A percentile compares a stretch with the other conserved stretches of the same genome.
phyloP scores from a whole-genome alignment of 2,329 filamentous ascomycete genomes.

The Fulvia fulva region DNA sequence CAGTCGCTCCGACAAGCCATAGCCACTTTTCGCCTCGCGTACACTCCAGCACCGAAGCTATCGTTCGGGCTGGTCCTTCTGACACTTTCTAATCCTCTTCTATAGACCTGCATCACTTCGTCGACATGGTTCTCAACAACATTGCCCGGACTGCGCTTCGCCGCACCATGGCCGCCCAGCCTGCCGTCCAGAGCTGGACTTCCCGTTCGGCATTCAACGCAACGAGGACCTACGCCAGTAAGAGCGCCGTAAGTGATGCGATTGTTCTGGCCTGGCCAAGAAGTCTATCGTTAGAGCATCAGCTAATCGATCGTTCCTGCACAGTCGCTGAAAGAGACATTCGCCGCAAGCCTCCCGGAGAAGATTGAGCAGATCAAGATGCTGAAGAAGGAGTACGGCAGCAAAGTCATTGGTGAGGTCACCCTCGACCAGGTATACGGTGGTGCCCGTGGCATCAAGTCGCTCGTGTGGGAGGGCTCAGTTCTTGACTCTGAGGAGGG shows the following conservation, averaged over 20 bases:
- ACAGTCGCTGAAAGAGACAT: conserved; percentile 96
- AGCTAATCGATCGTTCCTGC: conserved; percentile 12
- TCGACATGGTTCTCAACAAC: conserved; percentile 32
- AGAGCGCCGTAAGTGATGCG: conserved; percentile 66
- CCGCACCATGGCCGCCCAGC: conserved; percentile 64
- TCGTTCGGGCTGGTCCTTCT: conserved; percentile 6
- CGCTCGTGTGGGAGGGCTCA: conserved; percentile 96
- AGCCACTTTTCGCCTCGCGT: neutral
- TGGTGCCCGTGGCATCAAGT: conserved; percentile 98
- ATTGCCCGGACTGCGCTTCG: conserved; percentile 68
- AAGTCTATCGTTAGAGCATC: neutral
- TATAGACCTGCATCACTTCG: conserved; percentile 8
- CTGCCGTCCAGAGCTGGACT: conserved; percentile 54
- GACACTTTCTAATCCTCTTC: conserved; percentile 18
- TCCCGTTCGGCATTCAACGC: conserved; percentile 67
- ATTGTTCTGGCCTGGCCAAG: neutral
- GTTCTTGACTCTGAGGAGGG: conserved; percentile 98
- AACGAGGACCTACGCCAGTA: conserved; percentile 86
- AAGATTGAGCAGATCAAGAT: conserved; percentile 99
- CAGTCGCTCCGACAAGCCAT: neutral
- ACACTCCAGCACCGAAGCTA: neutral
- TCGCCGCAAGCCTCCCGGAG: conserved; percentile 89
- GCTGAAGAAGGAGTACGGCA: conserved; percentile 93
- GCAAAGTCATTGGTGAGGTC: conserved; percentile 94
- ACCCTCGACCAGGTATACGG: conserved; percentile 99